Conservation (phyloP, 1,284 basidiomycete genomes). For the Tylopilus sp. region DNA sequence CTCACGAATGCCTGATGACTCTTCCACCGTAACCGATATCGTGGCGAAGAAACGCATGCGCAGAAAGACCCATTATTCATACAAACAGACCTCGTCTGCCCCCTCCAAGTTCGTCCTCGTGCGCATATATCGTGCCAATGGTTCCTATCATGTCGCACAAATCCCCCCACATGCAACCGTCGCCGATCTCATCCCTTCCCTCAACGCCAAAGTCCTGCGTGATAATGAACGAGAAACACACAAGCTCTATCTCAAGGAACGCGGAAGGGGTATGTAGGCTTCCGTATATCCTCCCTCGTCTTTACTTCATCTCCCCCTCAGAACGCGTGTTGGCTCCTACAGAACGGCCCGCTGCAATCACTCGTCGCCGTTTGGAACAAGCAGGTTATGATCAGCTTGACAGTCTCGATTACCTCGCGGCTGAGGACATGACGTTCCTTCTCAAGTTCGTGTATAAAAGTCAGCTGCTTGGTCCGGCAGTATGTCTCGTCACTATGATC, state of each 20-base stretch:
- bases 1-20: constrained; percentile 20
- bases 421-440: constrained; percentile 81
- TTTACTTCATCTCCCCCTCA: constrained; percentile 30
- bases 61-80: constrained; percentile 25
- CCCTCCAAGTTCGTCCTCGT: constrained; percentile 25
- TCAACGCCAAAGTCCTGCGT: constrained; percentile 55
- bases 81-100: constrained; percentile 17
- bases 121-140: constrained; percentile 76
- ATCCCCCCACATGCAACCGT: constrained; percentile 68
- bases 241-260: constrained; percentile 77
- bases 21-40: constrained; percentile 16
- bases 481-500: constrained; percentile 34
- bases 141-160: constrained; percentile 67
- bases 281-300: constrained; percentile 1
- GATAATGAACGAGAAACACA: constrained; percentile 52
- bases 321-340: constrained; percentile 78
- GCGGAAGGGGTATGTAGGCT: constrained; percentile 64
- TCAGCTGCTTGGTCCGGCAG: constrained; percentile 61
- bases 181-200: constrained; percentile 57
- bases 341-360: constrained; percentile 84
- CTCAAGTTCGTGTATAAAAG: constrained; percentile 86
- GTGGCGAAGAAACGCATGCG: constrained; percentile 18
- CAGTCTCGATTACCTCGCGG: constrained; percentile 73
- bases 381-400: constrained; percentile 88
- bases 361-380: constrained; percentile 80